These are phyloP conservation scores for Akebia trifoliata DNA, from an alignment of 164 flowering plant genomes.

Conservation along the genomic window DNA sequence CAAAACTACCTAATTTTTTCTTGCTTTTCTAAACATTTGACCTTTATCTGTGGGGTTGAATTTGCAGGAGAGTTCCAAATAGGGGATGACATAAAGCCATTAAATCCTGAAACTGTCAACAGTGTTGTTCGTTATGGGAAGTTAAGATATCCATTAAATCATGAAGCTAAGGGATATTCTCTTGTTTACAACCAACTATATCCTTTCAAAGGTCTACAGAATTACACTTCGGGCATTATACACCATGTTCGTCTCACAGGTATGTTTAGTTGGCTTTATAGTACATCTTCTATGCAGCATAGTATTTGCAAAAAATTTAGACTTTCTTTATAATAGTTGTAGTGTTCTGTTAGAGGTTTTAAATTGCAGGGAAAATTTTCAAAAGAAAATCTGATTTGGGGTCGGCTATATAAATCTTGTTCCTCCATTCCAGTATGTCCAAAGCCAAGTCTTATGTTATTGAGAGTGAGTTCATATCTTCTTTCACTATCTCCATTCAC, in stretches of 20 bases:
- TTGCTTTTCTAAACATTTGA: neutral
- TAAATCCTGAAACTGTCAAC: conserved; percentile 54
- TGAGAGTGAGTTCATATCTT: too few relatives aligned
- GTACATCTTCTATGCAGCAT: neutral
- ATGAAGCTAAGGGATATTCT: conserved; percentile 55
- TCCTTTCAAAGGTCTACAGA: conserved; percentile 76
- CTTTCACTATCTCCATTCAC: too few relatives aligned
- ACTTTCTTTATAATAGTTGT: neutral
- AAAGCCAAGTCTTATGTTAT: too few relatives aligned
- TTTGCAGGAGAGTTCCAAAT: conserved; percentile 82
- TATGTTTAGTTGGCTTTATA: conserved; percentile 17
- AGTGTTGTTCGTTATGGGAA: conserved; percentile 68
- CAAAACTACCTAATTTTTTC: too few relatives aligned
- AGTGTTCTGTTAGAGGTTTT: too few relatives aligned
- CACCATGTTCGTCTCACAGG: conserved; percentile 94
- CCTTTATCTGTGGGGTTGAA: neutral
- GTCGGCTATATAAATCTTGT: too few relatives aligned
- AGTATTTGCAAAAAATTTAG: too few relatives aligned
- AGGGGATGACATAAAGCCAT: conserved; percentile 59
- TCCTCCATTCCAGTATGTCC: too few relatives aligned
- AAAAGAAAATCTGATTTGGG: too few relatives aligned
- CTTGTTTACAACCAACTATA: conserved; percentile 78
- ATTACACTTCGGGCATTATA: conserved; percentile 91
- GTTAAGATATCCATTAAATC: conserved; percentile 20
- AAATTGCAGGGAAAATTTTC: too few relatives aligned